Base-by-base conservation (phyloP, 192 early-diverging fungal species). In the Linnemannia exigua region DNA sequence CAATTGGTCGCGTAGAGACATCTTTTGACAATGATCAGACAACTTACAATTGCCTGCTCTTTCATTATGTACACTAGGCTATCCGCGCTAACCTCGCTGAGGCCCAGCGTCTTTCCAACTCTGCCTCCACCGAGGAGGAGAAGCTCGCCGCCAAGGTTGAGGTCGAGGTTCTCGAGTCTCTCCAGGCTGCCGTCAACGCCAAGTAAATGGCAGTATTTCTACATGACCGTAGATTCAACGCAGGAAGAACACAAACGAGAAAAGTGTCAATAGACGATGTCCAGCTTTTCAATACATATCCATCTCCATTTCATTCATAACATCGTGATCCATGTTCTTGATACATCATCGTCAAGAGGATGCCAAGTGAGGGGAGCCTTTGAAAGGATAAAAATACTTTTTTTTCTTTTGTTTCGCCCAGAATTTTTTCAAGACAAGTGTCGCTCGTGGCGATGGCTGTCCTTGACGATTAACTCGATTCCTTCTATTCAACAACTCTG, bases 121-220 rank as follows among this genome's bases (percentile, higher is more conserved):
- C 92, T 67, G 90, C 89, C 48, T 91, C 91, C 73, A 91, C 95
- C 72, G 96, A 97, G 80, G 86, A 90, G 37, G 96, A 95, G 77
- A 95, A 95, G 92, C 91, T 93, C 77, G 91, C 89, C 35, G 98
- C 97, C 79, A 95, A 92, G 87, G 90, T 97, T 80, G 95, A 99
- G 89, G 81, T 96, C 35, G 97, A 98, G 88, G 93, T 97, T 31
- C 96, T 95, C 81, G 96, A 98, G 89, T 93, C 97, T 47, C 89
- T 98, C 74, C 92, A 97, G 88, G 89, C 90, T 81, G 96, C 96
- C 37, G 84, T 96, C 76, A 80, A 69, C 63, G 73, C 84, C 84
- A 86, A 86, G 79, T 86, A 86, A 86, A 86, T 63, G 28, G 58
- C 28, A 63, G 58, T 25, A 28, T 50, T 12, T 12, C 12, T 63